Percentiles rank a stretch among this genome's conserved stretches.
Evolutionary conservation across 78 protist species (phyloP).

Genomic region (Mastigamoeba balamuthi): DNA sequence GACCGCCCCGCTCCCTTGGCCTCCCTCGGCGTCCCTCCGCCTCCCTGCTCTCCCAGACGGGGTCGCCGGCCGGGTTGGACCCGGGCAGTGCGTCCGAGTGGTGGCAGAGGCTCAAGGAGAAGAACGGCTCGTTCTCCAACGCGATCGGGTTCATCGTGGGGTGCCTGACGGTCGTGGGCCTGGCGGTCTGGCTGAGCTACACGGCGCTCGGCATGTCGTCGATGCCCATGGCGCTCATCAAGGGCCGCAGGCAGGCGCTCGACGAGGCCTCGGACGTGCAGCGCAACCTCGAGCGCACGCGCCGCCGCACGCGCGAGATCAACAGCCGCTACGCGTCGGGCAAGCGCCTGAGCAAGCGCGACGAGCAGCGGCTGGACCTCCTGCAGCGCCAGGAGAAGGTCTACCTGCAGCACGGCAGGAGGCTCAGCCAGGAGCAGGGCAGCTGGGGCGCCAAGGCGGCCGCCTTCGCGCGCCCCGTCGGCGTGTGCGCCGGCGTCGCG

Average conservation of each 20-base stretch:
- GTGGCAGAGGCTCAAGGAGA: constrained; percentile 13
- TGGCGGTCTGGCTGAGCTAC: constrained; percentile 17
- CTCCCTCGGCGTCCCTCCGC: too few relatives aligned
- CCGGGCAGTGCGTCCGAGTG: constrained; percentile 13
- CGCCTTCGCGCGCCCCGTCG: neutral
- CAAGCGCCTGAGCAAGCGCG: constrained; percentile 20
- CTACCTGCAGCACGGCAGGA: neutral
- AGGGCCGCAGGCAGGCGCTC: constrained; percentile 3
- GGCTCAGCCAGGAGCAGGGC: neutral
- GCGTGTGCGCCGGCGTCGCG: neutral
- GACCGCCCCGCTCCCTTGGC: too few relatives aligned
- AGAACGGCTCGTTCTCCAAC: constrained; percentile 14
- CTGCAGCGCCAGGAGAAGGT: constrained; percentile 22
- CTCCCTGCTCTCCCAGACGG: neutral
- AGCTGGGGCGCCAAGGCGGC: neutral
- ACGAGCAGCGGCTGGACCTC: constrained; percentile 8
- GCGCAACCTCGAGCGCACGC: constrained; percentile 10
- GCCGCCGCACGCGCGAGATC: constrained; percentile 1
- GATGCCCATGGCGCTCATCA: constrained; percentile 47
- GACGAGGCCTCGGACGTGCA: constrained; percentile 24
- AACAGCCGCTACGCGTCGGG: constrained; percentile 20
- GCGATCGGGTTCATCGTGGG: constrained; percentile 26
- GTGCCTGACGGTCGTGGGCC: constrained; percentile 20
- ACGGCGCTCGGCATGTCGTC: constrained; percentile 53
- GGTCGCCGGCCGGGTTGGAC: neutral